Conservation (phyloP, 352 stramenopile genomes). For the Phytophthora tubulina region DNA sequence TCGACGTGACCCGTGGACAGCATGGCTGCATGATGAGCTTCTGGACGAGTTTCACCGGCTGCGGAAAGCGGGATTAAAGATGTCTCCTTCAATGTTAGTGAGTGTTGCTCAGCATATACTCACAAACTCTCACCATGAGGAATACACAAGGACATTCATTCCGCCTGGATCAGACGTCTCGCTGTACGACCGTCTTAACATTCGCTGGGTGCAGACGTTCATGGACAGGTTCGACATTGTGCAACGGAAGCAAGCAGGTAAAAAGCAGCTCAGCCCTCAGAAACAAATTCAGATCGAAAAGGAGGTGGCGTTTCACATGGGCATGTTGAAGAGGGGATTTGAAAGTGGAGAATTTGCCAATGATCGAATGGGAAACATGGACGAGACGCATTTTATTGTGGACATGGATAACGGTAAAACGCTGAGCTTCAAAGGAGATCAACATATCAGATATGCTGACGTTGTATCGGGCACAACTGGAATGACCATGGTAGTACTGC, state of each 20-base stretch:
- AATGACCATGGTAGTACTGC: conserved; percentile 1
- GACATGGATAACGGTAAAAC: conserved; percentile 3
- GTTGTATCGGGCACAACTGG: background rate
- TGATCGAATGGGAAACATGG: background rate
- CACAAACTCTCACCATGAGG: background rate
- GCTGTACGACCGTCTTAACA: background rate
- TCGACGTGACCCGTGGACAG: background rate
- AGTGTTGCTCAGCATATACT: conserved; percentile 1
- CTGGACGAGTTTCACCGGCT: background rate
- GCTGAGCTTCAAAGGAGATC: conserved; percentile 2
- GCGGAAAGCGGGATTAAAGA: background rate
- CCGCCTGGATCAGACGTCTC: background rate
- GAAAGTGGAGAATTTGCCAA: background rate
- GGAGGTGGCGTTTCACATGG: background rate
- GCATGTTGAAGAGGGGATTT: background rate
- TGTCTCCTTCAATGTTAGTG: background rate
- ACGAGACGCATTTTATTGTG: conserved; percentile 1
- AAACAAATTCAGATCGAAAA: conserved; percentile 1
- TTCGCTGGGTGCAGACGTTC: background rate
- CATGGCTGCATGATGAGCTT: background rate
- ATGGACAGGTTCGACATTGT: conserved; percentile 3
- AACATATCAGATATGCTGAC: background rate
- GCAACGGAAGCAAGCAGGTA: background rate
- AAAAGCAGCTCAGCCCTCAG: background rate
- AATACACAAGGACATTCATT: background rate